These are phyloP conservation scores for Mortierella sp. DNA, from an alignment of 371 early-diverging fungal genomes.

Conservation along the genomic window DNA sequence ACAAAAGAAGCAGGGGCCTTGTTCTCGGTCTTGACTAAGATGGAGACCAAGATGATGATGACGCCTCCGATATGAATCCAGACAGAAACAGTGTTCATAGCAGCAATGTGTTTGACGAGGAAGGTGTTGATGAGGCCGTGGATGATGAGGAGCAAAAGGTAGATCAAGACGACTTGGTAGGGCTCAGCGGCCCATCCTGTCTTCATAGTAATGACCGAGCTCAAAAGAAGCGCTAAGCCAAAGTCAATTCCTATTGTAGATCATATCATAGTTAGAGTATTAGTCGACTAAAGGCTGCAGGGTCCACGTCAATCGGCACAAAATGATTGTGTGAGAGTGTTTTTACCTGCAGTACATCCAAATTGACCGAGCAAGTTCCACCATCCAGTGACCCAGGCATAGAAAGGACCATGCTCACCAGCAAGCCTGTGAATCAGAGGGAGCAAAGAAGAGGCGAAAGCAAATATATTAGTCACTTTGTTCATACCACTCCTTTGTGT, in stretches of 20 bases:
- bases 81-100: constrained; percentile 66
- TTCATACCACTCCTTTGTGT: background rate
- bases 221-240: constrained; percentile 66
- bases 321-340: background rate
- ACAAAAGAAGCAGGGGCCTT: constrained; percentile 64
- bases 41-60: constrained; percentile 64
- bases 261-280: background rate
- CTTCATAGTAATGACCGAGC: constrained; percentile 63
- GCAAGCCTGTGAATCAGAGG: constrained; percentile 23
- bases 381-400: constrained; percentile 59
- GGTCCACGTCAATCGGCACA: background rate
- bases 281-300: background rate
- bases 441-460: background rate
- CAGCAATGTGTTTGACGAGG: constrained; percentile 62
- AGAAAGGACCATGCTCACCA: constrained; percentile 47
- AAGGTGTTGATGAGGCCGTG: constrained; percentile 71
- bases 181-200: constrained; percentile 62
- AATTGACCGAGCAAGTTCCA: constrained; percentile 59
- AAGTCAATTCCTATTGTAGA: constrained; percentile 62
- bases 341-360: constrained; percentile 51
- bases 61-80: constrained; percentile 74
- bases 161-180: constrained; percentile 63
- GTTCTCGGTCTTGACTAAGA: constrained; percentile 61
- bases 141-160: constrained; percentile 66
- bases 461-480: background rate